phyloP scores from a whole-genome alignment of 345 rosid species.

The Isatis tinctoria region DNA sequence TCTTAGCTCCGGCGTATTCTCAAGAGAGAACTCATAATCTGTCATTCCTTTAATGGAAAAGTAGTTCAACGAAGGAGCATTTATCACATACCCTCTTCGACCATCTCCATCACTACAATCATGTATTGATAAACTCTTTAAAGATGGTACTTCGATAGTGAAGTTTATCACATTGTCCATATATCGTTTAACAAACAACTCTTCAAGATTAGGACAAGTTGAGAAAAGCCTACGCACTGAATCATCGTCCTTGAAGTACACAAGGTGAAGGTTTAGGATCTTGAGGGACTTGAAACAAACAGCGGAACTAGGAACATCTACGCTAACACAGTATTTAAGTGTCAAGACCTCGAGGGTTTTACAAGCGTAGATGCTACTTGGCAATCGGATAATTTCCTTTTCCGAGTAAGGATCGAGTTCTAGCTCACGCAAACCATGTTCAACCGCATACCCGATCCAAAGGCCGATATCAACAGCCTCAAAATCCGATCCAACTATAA shows the following conservation, averaged over 20 bases:
- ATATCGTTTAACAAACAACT: neutral
- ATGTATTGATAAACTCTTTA: conserved; percentile 8
- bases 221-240: conserved; percentile 9
- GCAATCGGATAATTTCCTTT: neutral
- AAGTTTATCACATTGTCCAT: neutral
- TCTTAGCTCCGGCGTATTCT: conserved; percentile 1
- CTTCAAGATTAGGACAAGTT: neutral
- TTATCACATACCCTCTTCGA: conserved; percentile 8
- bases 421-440: conserved; percentile 7
- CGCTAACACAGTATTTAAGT: neutral
- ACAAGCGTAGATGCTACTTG: conserved; percentile 1
- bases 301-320: neutral
- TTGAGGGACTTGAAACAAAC: conserved; percentile 7
- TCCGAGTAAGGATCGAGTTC: neutral
- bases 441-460: neutral
- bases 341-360: conserved; percentile 1
- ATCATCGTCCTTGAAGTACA: neutral
- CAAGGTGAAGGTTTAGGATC: conserved; percentile 8
- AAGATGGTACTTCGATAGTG: neutral
- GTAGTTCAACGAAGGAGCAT: conserved; percentile 7
- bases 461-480: neutral
- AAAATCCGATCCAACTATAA: neutral
- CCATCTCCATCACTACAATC: conserved; percentile 10
- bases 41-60: neutral
- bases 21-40: conserved; percentile 12